A percentile compares a stretch with the other conserved stretches of the same genome.
These are phyloP conservation scores for Leonotis leonurus DNA, from an alignment of 257 asterid genomes.

Conservation along the genomic window DNA sequence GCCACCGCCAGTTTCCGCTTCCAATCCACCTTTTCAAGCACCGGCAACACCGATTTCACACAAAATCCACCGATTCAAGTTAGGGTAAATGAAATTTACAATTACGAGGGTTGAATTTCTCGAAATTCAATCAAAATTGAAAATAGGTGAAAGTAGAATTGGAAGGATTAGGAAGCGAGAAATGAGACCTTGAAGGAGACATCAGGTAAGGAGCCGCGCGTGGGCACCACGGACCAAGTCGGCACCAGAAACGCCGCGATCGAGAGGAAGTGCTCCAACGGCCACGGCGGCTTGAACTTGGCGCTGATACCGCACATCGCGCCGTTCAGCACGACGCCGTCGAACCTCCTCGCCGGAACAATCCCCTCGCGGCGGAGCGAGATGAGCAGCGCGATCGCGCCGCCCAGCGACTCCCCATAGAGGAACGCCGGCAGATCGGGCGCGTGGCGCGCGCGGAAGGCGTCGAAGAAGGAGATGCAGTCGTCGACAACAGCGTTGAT, in stretches of 20 bases:
- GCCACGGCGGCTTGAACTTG: conserved; percentile 96
- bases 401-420: conserved; percentile 87
- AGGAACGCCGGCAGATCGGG: conserved; percentile 54
- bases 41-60: not conserved
- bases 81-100: not conserved
- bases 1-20: conserved; percentile 76
- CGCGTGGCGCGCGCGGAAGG: conserved; percentile 41
- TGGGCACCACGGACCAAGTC: conserved; percentile 81
- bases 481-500: conserved; percentile 68
- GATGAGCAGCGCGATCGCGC: conserved; percentile 79
- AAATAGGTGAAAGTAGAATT: not conserved
- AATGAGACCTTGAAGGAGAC: conserved; percentile 74
- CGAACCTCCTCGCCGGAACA: conserved; percentile 44
- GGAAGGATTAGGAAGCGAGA: not conserved
- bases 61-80: not conserved
- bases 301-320: conserved; percentile 95
- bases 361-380: conserved; percentile 55
- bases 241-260: conserved; percentile 67
- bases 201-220: conserved; percentile 69
- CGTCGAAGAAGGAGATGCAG: conserved; percentile 50
- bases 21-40: conserved; percentile 66
- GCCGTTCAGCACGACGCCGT: conserved; percentile 83
- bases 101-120: not conserved
- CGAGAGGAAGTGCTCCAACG: conserved; percentile 81
- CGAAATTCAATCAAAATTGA: not conserved